Percentiles rank a stretch among this genome's conserved stretches.
Evolutionary conservation across 805 yeast genomes (phyloP).

Genomic region (Yarrowia alimentaria): DNA sequence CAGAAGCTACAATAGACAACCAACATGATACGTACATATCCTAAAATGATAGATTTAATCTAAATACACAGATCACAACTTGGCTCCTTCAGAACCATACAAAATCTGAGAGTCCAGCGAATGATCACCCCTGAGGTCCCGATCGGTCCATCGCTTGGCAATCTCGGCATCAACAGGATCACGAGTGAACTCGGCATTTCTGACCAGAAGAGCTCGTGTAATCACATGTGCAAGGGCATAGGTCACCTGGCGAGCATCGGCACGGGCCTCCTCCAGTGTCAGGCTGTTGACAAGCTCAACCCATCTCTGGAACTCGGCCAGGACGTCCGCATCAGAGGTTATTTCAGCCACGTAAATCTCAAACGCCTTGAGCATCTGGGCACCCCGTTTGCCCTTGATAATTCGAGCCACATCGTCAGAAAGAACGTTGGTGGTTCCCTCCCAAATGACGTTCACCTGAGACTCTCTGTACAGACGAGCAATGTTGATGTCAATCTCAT

Average conservation of each 20-base stretch:
- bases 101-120: background rate
- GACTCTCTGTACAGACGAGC: constrained; percentile 37
- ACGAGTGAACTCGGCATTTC: constrained; percentile 5
- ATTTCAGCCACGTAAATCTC: constrained; percentile 7
- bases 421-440: constrained; percentile 40
- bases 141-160: constrained; percentile 3
- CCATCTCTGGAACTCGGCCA: constrained; percentile 9
- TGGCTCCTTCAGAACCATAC: background rate
- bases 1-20: too few relatives aligned
- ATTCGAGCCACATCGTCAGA: constrained; percentile 35
- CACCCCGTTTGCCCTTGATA: constrained; percentile 26
- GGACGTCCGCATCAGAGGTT: background rate
- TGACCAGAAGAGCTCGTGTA: background rate
- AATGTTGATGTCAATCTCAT: constrained; percentile 37
- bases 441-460: constrained; percentile 40
- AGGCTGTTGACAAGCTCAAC: background rate
- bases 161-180: constrained; percentile 1
- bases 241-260: constrained; percentile 21
- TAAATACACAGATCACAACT: too few relatives aligned
- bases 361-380: background rate
- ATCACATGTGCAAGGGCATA: constrained; percentile 8
- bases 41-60: too few relatives aligned
- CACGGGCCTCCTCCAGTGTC: constrained; percentile 17
- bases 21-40: too few relatives aligned
- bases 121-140: background rate